These are phyloP conservation scores for Vitis rotundifolia DNA, from an alignment of 164 flowering plant genomes.

Conservation along the genomic window DNA sequence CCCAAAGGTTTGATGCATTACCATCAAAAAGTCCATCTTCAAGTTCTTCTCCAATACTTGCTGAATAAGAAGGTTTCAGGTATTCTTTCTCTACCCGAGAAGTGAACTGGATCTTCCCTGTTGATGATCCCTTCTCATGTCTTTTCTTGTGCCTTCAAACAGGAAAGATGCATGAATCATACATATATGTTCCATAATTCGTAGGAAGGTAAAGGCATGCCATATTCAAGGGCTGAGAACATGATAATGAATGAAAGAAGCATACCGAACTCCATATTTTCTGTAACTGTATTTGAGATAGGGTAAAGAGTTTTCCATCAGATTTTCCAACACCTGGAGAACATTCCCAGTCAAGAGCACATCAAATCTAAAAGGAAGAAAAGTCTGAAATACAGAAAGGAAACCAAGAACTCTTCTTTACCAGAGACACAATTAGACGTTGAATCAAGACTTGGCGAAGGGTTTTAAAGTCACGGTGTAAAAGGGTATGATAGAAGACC, in stretches of 20 bases:
- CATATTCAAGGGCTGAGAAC: too few species aligned
- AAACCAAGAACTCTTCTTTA: constrained; percentile 11
- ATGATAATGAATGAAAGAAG: constrained; percentile 1
- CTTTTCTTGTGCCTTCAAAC: constrained; percentile 57
- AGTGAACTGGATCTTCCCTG: constrained; percentile 48
- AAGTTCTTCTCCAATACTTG: constrained; percentile 80
- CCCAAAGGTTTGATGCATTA: constrained; percentile 26
- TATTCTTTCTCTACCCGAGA: constrained; percentile 92
- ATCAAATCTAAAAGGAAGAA: neutral
- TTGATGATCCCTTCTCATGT: constrained; percentile 43
- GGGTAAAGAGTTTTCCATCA: constrained; percentile 78
- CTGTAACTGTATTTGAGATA: constrained; percentile 80
- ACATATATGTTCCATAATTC: neutral
- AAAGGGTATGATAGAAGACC: constrained; percentile 79
- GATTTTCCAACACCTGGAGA: constrained; percentile 74
- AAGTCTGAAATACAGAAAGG: neutral
- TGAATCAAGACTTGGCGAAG: constrained; percentile 85
- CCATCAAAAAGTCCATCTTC: constrained; percentile 99
- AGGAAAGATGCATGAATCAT: constrained; percentile 2
- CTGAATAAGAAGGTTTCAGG: constrained; percentile 78
- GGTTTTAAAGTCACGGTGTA: constrained; percentile 73
- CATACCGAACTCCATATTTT: constrained; percentile 75
- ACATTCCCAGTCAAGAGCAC: constrained; percentile 6
- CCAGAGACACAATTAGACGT: constrained; percentile 84
- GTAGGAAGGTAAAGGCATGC: neutral